These are phyloP conservation scores for Xerocomellus intermedius DNA, from an alignment of 768 basidiomycete genomes.

Conservation along the genomic window DNA sequence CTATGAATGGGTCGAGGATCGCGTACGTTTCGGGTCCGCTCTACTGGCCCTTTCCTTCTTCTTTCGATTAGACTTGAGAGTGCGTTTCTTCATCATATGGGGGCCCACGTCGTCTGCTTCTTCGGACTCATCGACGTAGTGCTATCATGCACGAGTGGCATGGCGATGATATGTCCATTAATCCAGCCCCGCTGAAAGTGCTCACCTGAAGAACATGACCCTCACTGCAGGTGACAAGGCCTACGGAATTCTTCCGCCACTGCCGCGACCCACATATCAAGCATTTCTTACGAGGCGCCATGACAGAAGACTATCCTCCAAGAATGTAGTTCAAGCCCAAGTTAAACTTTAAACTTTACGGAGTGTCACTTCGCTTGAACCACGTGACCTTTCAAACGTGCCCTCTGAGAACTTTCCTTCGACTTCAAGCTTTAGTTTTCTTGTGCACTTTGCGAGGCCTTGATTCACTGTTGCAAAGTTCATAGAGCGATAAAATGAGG, in stretches of 20 bases:
- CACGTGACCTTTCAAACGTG: constrained; percentile 13
- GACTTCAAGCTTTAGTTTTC: neutral
- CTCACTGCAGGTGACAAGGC: constrained; percentile 83
- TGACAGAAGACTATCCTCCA: neutral
- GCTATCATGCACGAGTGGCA: constrained; percentile 40
- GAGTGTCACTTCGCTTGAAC: no score
- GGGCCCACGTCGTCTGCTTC: constrained; percentile 65
- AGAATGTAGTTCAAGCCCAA: neutral
- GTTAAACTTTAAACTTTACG: no score
- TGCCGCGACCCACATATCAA: constrained; percentile 77
- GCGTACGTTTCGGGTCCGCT: constrained; percentile 60
- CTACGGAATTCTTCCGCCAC: constrained; percentile 87
- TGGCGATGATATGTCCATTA: neutral
- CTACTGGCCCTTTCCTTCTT: constrained; percentile 49
- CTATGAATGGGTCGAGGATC: neutral
- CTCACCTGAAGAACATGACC: constrained; percentile 87
- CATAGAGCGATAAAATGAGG: constrained; percentile 44
- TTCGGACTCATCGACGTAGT: constrained; percentile 77
- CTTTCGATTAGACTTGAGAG: constrained; percentile 55
- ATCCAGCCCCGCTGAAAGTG: neutral
- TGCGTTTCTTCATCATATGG: constrained; percentile 64
- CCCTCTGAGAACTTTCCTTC: neutral
- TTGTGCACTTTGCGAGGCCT: neutral
- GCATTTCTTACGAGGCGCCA: constrained; percentile 68
- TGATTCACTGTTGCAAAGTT: neutral